Conservation (phyloP, 148 eudicot genomes). For the Bassia scoparia region DNA sequence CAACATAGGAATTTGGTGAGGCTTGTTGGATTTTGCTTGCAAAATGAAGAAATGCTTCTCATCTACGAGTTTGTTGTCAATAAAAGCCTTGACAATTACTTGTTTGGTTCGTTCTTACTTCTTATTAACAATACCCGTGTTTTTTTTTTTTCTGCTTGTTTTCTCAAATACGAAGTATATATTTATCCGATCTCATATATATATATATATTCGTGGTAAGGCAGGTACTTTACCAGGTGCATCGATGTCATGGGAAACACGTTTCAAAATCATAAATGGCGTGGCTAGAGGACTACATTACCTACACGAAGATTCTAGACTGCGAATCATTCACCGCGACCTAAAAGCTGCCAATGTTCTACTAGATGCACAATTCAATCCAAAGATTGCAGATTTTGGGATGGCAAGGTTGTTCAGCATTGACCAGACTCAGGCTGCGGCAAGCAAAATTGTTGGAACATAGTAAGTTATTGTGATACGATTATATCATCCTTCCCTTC, state of each 20-base stretch:
- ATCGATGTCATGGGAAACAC: conserved; percentile 22
- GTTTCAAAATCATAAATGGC: conserved; percentile 31
- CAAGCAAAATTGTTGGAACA: conserved; percentile 29
- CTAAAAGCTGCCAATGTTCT: conserved; percentile 33
- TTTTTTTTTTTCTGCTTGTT: too few relatives aligned
- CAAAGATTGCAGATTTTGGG: conserved; percentile 42
- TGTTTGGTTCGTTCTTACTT: neutral
- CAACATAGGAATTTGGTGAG: conserved; percentile 18
- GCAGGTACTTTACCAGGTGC: conserved; percentile 12
- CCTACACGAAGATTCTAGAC: conserved; percentile 34
- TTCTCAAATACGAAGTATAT: too few relatives aligned
- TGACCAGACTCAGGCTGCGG: conserved; percentile 20
- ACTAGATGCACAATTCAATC: conserved; percentile 26
- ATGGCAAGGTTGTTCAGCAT: conserved; percentile 28
- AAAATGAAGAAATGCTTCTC: conserved; percentile 9
- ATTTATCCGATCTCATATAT: too few relatives aligned
- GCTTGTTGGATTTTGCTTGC: conserved; percentile 17
- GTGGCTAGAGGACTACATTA: conserved; percentile 30
- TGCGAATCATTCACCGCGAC: conserved; percentile 33
- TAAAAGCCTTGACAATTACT: conserved; percentile 9
- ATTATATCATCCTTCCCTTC: too few relatives aligned
- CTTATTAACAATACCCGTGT: too few relatives aligned
- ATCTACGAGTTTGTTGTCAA: conserved; percentile 14
- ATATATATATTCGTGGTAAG: neutral
- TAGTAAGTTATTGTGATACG: too few relatives aligned